These are phyloP conservation scores for Neurospora tetrasperma DNA, from an alignment of 495 filamentous ascomycete genomes.

Conservation along the genomic window DNA sequence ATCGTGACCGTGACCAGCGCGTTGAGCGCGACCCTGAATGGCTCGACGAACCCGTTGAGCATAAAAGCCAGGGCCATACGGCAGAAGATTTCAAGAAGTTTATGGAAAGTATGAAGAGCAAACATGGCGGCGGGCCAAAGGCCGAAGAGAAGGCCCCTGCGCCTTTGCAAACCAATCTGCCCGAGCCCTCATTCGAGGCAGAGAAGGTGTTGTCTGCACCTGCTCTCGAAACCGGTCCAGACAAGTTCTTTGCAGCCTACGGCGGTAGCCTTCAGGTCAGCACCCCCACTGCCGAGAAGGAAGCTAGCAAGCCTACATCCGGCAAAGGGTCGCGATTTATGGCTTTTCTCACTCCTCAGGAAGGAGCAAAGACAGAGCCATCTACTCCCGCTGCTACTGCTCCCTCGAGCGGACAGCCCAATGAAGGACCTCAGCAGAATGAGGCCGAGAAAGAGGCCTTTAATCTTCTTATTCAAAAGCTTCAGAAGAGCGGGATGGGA, in stretches of 20 bases:
- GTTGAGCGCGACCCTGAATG: slow-evolving; percentile 77
- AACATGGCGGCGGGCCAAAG: slow-evolving; percentile 26
- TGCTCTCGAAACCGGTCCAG: slow-evolving; percentile 55
- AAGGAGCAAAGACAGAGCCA: slow-evolving; percentile 46
- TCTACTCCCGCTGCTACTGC: slow-evolving; percentile 24
- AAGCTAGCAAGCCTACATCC: slow-evolving; percentile 31
- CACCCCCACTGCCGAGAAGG: slow-evolving; percentile 33
- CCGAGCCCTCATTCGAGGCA: slow-evolving; percentile 22
- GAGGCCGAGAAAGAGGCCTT: slow-evolving; percentile 83
- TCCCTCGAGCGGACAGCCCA: slow-evolving; percentile 1
- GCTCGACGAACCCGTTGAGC: slow-evolving; percentile 68
- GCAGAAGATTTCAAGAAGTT: slow-evolving; percentile 92
- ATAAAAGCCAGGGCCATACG: slow-evolving; percentile 59
- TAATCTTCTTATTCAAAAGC: slow-evolving; percentile 75
- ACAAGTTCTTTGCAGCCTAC: slow-evolving; percentile 71
- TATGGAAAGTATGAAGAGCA: slow-evolving; percentile 79
- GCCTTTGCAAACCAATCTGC: slow-evolving; percentile 15
- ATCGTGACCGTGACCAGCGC: slow-evolving; percentile 54
- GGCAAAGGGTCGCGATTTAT: slow-evolving; percentile 72
- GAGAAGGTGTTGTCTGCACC: slow-evolving; percentile 46
- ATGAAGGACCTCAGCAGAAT: slow-evolving; percentile 29
- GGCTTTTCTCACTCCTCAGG: slow-evolving; percentile 63
- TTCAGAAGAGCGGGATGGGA: slow-evolving; percentile 36
- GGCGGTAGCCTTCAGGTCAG: slow-evolving; percentile 31
- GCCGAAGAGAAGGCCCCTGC: slow-evolving; percentile 40